phyloP scores from a whole-genome alignment of 768 basidiomycete genomes.

The Kwoniella shandongensis region DNA sequence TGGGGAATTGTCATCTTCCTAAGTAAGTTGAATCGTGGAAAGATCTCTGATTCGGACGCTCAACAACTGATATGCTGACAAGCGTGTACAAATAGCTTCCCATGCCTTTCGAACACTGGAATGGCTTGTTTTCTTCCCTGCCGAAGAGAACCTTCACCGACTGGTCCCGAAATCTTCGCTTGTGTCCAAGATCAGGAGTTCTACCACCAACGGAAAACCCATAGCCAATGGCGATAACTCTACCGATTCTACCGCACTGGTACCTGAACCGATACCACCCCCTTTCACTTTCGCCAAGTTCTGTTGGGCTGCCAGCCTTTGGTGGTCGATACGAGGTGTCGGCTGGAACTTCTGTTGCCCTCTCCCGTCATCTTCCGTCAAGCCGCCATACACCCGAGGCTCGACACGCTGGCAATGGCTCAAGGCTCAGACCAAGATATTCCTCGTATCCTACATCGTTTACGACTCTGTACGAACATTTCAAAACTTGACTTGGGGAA shows the following conservation, averaged over 20 bases:
- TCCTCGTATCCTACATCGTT: slow-evolving; percentile 10
- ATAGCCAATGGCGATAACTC: background rate
- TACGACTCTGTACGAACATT: slow-evolving; percentile 28
- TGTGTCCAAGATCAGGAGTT: background rate
- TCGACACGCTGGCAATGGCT: slow-evolving; percentile 25
- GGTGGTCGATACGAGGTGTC: slow-evolving; percentile 36
- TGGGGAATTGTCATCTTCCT: slow-evolving; percentile 16
- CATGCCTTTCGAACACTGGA: slow-evolving; percentile 20
- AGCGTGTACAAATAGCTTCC: slow-evolving; percentile 5
- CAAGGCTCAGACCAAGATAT: slow-evolving; percentile 1
- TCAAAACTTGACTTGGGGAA: slow-evolving; percentile 19
- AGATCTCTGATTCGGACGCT: background rate
- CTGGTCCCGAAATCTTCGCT: slow-evolving; percentile 1
- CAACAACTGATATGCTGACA: background rate
- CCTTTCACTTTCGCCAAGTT: slow-evolving; percentile 37
- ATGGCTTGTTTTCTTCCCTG: slow-evolving; percentile 29
- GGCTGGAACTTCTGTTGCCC: slow-evolving; percentile 27
- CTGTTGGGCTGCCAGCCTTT: slow-evolving; percentile 32
- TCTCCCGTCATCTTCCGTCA: slow-evolving; percentile 19
- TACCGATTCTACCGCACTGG: background rate
- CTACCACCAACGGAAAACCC: background rate
- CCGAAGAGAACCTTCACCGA: slow-evolving; percentile 32
- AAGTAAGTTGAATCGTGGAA: slow-evolving; percentile 16
- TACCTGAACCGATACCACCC: slow-evolving; percentile 34
- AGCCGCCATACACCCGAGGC: slow-evolving; percentile 26